Conservation (phyloP, 1,284 basidiomycete genomes). For the Microbotryum violaceum region DNA sequence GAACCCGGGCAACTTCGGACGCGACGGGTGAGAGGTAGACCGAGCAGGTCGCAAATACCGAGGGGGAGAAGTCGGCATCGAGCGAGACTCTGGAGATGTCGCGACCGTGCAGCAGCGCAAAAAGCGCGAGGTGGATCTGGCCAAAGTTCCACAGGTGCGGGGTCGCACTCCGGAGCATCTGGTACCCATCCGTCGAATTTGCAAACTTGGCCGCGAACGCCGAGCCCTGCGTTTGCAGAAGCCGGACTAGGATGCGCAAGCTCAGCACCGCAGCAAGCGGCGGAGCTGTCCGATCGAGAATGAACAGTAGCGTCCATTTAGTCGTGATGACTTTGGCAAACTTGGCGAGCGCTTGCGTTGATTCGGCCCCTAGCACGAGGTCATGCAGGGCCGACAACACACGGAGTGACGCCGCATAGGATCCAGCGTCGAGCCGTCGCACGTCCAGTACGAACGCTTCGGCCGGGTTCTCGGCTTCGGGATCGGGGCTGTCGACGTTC, state of each 20-base stretch:
- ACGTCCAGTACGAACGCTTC: conserved; percentile 6
- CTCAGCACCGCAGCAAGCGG: conserved; percentile 13
- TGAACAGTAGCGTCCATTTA: conserved; percentile 17
- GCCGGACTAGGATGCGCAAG: conserved; percentile 17
- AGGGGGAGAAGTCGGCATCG: not conserved
- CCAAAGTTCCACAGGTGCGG: conserved; percentile 11
- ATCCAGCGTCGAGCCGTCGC: not conserved
- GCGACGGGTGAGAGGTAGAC: not conserved
- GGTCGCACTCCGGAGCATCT: conserved; percentile 9
- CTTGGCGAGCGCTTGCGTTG: conserved; percentile 4
- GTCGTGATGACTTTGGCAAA: conserved; percentile 16
- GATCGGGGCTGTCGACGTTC: too few species aligned
- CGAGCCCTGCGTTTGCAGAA: conserved; percentile 15
- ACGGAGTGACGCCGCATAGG: not conserved
- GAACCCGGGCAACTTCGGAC: conserved; percentile 1
- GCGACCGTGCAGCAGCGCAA: conserved; percentile 14
- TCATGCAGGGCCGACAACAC: conserved; percentile 14
- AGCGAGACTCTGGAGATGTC: conserved; percentile 11
- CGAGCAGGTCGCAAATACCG: not conserved
- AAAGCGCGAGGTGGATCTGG: conserved; percentile 14
- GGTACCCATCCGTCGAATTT: conserved; percentile 14
- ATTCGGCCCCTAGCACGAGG: conserved; percentile 5
- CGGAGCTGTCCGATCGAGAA: conserved; percentile 11
- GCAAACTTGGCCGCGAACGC: conserved; percentile 11
- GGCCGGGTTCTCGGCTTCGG: not conserved